Evolutionary conservation across 495 filamentous ascomycete species (phyloP).

Genomic region (Talaromyces proteolyticus): DNA sequence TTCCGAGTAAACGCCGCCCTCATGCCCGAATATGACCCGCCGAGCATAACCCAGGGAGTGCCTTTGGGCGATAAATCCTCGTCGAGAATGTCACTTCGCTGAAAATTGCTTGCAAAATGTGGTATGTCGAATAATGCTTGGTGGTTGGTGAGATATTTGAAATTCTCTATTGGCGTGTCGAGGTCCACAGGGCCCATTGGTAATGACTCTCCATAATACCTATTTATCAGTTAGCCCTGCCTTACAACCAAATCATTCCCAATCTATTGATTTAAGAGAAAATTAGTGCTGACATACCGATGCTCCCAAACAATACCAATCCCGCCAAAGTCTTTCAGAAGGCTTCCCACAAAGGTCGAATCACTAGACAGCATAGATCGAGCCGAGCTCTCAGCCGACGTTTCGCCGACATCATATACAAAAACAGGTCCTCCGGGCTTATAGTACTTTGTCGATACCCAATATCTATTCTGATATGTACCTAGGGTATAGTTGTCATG

Average conservation of each 20-base stretch:
- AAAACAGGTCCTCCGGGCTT: constrained; percentile 46
- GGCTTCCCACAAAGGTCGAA: constrained; percentile 20
- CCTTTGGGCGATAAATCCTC: constrained; percentile 34
- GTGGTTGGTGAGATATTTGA: constrained; percentile 41
- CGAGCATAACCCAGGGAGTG: constrained; percentile 55
- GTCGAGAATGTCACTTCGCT: constrained; percentile 20
- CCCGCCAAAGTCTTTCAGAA: constrained; percentile 41
- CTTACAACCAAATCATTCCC: too few species aligned
- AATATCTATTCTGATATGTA: constrained; percentile 49
- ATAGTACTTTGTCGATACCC: constrained; percentile 46
- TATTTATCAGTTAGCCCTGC: constrained; percentile 11
- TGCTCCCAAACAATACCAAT: constrained; percentile 57
- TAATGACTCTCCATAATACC: constrained; percentile 47
- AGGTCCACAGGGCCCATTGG: constrained; percentile 36
- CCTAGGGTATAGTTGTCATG: constrained; percentile 32
- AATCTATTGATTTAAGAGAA: background rate
- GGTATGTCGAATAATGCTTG: constrained; percentile 50
- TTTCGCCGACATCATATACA: constrained; percentile 47
- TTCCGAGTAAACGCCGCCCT: constrained; percentile 49
- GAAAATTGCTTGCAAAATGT: constrained; percentile 45
- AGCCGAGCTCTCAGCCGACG: constrained; percentile 21
- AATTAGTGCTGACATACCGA: constrained; percentile 25
- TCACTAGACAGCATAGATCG: constrained; percentile 26
- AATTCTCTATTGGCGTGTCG: constrained; percentile 39
- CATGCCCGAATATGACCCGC: constrained; percentile 54